Conservation (phyloP, 2,329 filamentous ascomycete genomes). For the Pyrenochaeta sp. region DNA sequence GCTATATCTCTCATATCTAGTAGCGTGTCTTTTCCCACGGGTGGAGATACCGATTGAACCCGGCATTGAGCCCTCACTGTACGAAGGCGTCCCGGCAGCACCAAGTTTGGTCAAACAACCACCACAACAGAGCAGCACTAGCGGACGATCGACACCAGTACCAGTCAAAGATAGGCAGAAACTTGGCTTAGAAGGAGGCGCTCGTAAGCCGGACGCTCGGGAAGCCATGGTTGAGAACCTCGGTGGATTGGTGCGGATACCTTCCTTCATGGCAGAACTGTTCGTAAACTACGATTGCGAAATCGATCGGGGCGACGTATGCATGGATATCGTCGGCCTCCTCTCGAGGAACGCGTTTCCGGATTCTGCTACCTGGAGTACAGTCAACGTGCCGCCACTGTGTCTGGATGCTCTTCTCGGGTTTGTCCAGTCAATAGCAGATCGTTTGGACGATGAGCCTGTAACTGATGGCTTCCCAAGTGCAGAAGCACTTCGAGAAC, state of each 20-base stretch:
- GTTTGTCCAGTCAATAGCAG: conserved; percentile 90
- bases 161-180: conserved; percentile 91
- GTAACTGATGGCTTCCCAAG: conserved; percentile 71
- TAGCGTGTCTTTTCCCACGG: conserved; percentile 91
- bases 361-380: conserved; percentile 98
- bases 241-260: conserved; percentile 88
- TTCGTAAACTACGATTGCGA: conserved; percentile 99
- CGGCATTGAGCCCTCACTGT: conserved; percentile 88
- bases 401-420: conserved; percentile 91
- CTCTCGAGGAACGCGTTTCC: conserved; percentile 93
- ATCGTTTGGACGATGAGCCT: conserved; percentile 78
- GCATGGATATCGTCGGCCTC: conserved; percentile 92
- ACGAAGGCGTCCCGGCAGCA: conserved; percentile 89
- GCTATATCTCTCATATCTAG: conserved; percentile 90
- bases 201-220: conserved; percentile 89
- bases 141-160: conserved; percentile 87
- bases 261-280: conserved; percentile 91
- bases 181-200: conserved; percentile 88
- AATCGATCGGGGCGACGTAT: conserved; percentile 86
- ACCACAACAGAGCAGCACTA: conserved; percentile 71
- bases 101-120: conserved; percentile 83
- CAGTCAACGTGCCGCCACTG: conserved; percentile 93
- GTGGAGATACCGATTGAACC: conserved; percentile 91
- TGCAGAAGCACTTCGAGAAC: conserved; percentile 69
- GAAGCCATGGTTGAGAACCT: conserved; percentile 99